Evolutionary conservation across 2,329 filamentous ascomycete species (phyloP).

Genomic region (Cercospora citrullina): DNA sequence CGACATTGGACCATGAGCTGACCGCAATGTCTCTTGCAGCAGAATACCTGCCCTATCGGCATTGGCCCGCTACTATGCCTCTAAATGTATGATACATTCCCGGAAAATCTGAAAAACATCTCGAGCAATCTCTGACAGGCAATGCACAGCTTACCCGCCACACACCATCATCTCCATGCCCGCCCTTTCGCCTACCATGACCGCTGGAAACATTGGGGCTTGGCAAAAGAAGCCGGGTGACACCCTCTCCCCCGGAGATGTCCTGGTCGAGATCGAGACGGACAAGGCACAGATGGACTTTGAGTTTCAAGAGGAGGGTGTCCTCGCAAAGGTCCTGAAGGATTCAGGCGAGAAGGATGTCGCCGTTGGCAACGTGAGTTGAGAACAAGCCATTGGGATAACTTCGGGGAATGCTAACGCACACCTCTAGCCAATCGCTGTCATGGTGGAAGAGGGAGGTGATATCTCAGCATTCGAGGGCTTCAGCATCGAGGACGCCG

Average conservation of each 20-base stretch:
- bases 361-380: constrained; percentile 85
- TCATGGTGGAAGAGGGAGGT: constrained; percentile 87
- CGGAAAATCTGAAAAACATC: constrained; percentile 8
- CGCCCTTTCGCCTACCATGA: constrained; percentile 97
- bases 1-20: constrained; percentile 8
- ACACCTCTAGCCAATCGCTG: constrained; percentile 76
- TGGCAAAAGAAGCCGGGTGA: constrained; percentile 99
- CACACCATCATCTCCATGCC: constrained; percentile 98
- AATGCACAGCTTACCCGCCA: constrained; percentile 78
- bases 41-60: constrained; percentile 58
- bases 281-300: constrained; percentile 99
- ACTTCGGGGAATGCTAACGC: constrained; percentile 22
- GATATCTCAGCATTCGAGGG: constrained; percentile 86
- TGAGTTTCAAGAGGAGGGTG: constrained; percentile 97
- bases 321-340: constrained; percentile 91
- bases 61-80: constrained; percentile 67
- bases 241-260: constrained; percentile 82
- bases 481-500: constrained; percentile 87
- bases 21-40: constrained; percentile 35
- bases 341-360: constrained; percentile 93
- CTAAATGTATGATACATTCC: constrained; percentile 57
- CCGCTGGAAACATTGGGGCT: constrained; percentile 87
- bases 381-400: neutral
- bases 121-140: constrained; percentile 35
- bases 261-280: constrained; percentile 81